Base-by-base conservation (phyloP, 2,329 filamentous ascomycete genomes). In the Colletotrichum navitas region DNA sequence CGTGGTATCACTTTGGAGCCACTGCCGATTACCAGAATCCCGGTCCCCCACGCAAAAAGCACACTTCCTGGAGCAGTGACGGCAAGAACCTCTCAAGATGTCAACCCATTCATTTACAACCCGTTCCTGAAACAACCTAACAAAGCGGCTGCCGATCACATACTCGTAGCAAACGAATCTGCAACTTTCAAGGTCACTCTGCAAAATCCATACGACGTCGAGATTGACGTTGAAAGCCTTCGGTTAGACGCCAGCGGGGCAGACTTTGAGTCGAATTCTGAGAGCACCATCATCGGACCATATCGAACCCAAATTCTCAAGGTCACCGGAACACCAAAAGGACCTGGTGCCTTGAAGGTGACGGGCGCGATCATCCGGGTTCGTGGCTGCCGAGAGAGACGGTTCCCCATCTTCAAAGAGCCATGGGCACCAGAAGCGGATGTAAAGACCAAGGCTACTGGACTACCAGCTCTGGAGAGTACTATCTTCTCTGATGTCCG, bases 161-260 rank as follows among this genome's bases (percentile, higher is more conserved):
- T 94, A 1, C 85, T 98, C 39, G 93, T 98, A 26, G 91, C 93
- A 5, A 91, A 91, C 21, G 95, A 98, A 80, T 83, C 89, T 69
- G 91, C 93, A 2, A 90, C 88, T 5, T 97, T 98, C 80, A 88
- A 89, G 75, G 87, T 98, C 39, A 94, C 93, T 1, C 84, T 99
- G 24, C 96, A 98, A 78, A 99, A 99, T 76, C 94, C 95, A 0
- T 98, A 94, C 76, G 95, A 98, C 72, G 92, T 98, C 74, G 94
- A 98, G 73, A 84, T 99, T 5, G 94, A 97, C 66, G 91, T 99
- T 43, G 94, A 98, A 78, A 92, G 90, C 64, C 87, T 99, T 55
- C 87, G 86, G 34, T 84, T 99, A 8, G 91, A 94, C 73, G 89
- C 91, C 12, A 90, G 93, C 71, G 94, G 94, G 0, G 88, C 91